Percentiles rank a stretch among this genome's conserved stretches.
Evolutionary conservation across 306 rosid genomes (phyloP).

Genomic region (Quercus engelmannii): DNA sequence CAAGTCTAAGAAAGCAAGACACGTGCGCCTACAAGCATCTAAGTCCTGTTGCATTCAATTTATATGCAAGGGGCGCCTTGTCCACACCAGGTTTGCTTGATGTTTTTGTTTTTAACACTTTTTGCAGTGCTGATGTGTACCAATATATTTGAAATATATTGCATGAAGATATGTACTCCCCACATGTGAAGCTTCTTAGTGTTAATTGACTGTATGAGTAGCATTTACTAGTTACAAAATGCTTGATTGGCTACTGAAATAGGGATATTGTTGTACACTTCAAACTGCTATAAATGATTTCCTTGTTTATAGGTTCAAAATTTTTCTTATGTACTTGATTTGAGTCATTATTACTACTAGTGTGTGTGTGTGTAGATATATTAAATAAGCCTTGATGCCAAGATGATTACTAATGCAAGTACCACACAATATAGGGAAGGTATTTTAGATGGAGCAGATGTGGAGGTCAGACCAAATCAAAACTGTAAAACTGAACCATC

Average conservation of each 20-base stretch:
- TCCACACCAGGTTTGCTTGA: conserved; percentile 57
- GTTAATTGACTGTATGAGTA: neutral
- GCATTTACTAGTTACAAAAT: neutral
- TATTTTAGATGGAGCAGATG: conserved; percentile 28
- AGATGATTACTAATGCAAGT: conserved; percentile 29
- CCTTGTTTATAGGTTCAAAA: neutral
- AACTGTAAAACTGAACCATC: conserved; percentile 24
- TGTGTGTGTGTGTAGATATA: neutral
- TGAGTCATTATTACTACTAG: neutral
- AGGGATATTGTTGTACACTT: neutral
- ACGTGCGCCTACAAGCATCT: conserved; percentile 66
- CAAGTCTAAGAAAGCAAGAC: conserved; percentile 75
- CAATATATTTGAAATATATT: neutral
- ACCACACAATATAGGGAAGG: conserved; percentile 37
- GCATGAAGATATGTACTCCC: neutral
- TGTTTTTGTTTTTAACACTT: neutral
- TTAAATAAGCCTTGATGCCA: neutral
- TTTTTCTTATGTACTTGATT: neutral
- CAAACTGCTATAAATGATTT: conserved; percentile 5
- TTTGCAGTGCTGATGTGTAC: neutral
- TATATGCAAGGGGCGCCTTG: conserved; percentile 75
- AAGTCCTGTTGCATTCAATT: conserved; percentile 61
- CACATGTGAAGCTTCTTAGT: conserved; percentile 1
- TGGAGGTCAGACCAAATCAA: conserved; percentile 33
- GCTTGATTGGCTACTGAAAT: conserved; percentile 11